Percentiles rank a stretch among this genome's conserved stretches.
phyloP scores from a whole-genome alignment of 768 basidiomycete genomes.

The Russula sp. region DNA sequence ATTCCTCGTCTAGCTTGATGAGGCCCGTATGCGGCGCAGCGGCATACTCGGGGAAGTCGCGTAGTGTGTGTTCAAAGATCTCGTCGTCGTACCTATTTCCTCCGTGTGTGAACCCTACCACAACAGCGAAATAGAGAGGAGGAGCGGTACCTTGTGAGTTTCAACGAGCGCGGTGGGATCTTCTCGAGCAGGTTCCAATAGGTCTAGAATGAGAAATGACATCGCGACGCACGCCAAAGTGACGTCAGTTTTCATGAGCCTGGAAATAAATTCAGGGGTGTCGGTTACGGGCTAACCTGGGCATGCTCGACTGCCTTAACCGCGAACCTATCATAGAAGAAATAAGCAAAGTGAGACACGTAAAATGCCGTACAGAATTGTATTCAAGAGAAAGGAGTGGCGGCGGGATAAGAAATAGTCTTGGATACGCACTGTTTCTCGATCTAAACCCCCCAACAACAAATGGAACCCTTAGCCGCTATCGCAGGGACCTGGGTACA shows the following conservation, averaged over 20 bases:
- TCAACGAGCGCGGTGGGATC: slow-evolving; percentile 70
- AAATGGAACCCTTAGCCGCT: background rate
- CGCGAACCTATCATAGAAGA: slow-evolving; percentile 65
- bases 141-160: slow-evolving; percentile 66
- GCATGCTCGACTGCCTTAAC: slow-evolving; percentile 97
- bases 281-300: slow-evolving; percentile 54
- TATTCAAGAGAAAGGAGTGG: background rate
- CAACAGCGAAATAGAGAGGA: background rate
- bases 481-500: background rate
- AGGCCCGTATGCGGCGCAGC: slow-evolving; percentile 43
- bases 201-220: slow-evolving; percentile 49
- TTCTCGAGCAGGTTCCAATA: slow-evolving; percentile 93
- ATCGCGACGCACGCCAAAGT: background rate
- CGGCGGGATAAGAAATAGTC: background rate
- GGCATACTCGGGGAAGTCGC: slow-evolving; percentile 75
- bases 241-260: slow-evolving; percentile 2
- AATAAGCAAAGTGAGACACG: background rate
- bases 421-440: slow-evolving; percentile 80
- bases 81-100: slow-evolving; percentile 71
- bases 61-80: slow-evolving; percentile 73
- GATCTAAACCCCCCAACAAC: slow-evolving; percentile 51
- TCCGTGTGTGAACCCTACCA: too few relatives aligned
- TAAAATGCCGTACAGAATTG: background rate
- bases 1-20: slow-evolving; percentile 74
- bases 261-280: background rate